These are phyloP conservation scores for Mucor piriformis DNA, from an alignment of 371 early-diverging fungal genomes.

Conservation along the genomic window DNA sequence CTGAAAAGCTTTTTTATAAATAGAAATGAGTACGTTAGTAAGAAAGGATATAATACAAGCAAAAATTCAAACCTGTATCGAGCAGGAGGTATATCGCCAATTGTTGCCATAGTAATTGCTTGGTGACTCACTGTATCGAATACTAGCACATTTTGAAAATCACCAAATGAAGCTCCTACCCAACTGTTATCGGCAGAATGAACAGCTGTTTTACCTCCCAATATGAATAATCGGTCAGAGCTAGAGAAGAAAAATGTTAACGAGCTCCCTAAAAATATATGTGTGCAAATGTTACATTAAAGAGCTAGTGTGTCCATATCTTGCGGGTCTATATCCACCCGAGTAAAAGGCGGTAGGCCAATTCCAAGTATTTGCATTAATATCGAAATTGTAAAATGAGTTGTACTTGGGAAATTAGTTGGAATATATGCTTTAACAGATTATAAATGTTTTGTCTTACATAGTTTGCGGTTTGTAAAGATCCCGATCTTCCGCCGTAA, in stretches of 20 bases:
- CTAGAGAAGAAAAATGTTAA: slow-evolving; percentile 15
- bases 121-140: slow-evolving; percentile 32
- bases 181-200: slow-evolving; percentile 13
- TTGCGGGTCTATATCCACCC: slow-evolving; percentile 37
- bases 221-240: slow-evolving; percentile 34
- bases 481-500: slow-evolving; percentile 23
- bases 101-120: slow-evolving; percentile 39
- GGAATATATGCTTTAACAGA: background rate
- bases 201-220: slow-evolving; percentile 39
- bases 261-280: no score
- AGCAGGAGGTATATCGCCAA: slow-evolving; percentile 40
- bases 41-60: no score
- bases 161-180: slow-evolving; percentile 23
- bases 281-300: no score
- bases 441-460: background rate
- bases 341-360: slow-evolving; percentile 24
- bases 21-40: background rate
- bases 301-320: slow-evolving; percentile 41
- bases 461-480: background rate
- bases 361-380: slow-evolving; percentile 16
- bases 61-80: slow-evolving; percentile 19
- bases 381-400: slow-evolving; percentile 19
- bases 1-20: slow-evolving; percentile 24
- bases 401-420: slow-evolving; percentile 8
- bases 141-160: slow-evolving; percentile 43